phyloP scores from a whole-genome alignment of 139 green algal genomes.

The Raphidocelis subcapitata region DNA sequence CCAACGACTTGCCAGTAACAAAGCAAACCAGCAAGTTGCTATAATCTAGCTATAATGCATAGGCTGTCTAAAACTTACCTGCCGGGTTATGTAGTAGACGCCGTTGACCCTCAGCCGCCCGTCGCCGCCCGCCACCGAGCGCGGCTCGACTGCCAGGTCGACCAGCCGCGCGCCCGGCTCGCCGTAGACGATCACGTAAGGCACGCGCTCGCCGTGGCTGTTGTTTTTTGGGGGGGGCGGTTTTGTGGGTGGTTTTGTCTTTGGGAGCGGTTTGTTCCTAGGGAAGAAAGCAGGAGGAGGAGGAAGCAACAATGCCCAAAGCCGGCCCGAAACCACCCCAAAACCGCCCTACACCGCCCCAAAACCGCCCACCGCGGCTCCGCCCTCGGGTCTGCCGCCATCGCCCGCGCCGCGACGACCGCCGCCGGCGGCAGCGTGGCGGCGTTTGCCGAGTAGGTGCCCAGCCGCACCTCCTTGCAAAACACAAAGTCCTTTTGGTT shows the following conservation, averaged over 20 bases:
- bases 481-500: slow-evolving; percentile 86
- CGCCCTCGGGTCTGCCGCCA: slow-evolving; percentile 75
- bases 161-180: slow-evolving; percentile 64
- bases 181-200: slow-evolving; percentile 81
- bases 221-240: no score
- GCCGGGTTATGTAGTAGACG: slow-evolving; percentile 95
- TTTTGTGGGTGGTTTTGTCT: no score
- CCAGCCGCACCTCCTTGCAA: slow-evolving; percentile 85
- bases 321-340: no score
- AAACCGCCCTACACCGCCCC: no score
- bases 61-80: no score
- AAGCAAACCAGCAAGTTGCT: no score
- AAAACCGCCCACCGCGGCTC: slow-evolving; percentile 75
- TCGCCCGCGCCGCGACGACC: slow-evolving; percentile 84
- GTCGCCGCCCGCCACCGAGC: slow-evolving; percentile 61
- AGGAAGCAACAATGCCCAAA: no score
- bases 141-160: slow-evolving; percentile 60
- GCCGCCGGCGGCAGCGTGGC: slow-evolving; percentile 80
- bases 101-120: slow-evolving; percentile 75
- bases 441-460: slow-evolving; percentile 70
- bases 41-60: no score
- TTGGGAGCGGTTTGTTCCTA: no score
- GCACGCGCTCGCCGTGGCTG: slow-evolving; percentile 81
- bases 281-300: no score
- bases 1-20: no score